phyloP scores from a whole-genome alignment of 1,284 basidiomycete species.

The Exobasidium cylindrosporum region DNA sequence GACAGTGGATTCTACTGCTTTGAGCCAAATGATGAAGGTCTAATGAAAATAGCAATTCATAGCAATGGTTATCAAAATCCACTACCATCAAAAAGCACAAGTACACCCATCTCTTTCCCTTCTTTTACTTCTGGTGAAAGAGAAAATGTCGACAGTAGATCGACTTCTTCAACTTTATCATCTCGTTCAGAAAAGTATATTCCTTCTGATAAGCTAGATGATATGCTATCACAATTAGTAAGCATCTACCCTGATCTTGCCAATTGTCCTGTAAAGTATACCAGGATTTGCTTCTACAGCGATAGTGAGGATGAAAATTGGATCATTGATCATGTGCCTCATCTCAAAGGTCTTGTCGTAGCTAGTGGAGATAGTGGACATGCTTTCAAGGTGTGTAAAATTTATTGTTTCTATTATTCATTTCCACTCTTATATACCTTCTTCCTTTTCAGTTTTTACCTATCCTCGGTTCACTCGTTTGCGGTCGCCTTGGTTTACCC shows the following conservation, averaged over 20 bases:
- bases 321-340: slow-evolving; percentile 59
- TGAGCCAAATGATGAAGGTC: slow-evolving; percentile 66
- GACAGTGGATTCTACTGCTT: slow-evolving; percentile 57
- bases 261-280: slow-evolving; percentile 32
- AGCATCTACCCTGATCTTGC: slow-evolving; percentile 71
- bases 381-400: slow-evolving; percentile 55
- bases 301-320: slow-evolving; percentile 58
- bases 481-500: slow-evolving; percentile 62
- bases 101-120: neutral
- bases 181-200: neutral
- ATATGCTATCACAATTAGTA: slow-evolving; percentile 62
- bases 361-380: slow-evolving; percentile 59
- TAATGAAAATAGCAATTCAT: slow-evolving; percentile 74
- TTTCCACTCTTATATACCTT: neutral
- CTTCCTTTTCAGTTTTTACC: slow-evolving; percentile 67
- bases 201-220: slow-evolving; percentile 62
- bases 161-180: neutral
- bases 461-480: slow-evolving; percentile 72
- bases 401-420: neutral
- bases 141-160: neutral
- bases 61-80: slow-evolving; percentile 64
- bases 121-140: neutral
- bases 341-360: slow-evolving; percentile 56
- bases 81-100: slow-evolving; percentile 36
- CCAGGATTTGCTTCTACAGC: slow-evolving; percentile 73